Percentiles rank a stretch among this genome's conserved stretches.
These are phyloP conservation scores for Naegleria gruberi DNA, from an alignment of 208 protist species.

Conservation along the genomic window DNA sequence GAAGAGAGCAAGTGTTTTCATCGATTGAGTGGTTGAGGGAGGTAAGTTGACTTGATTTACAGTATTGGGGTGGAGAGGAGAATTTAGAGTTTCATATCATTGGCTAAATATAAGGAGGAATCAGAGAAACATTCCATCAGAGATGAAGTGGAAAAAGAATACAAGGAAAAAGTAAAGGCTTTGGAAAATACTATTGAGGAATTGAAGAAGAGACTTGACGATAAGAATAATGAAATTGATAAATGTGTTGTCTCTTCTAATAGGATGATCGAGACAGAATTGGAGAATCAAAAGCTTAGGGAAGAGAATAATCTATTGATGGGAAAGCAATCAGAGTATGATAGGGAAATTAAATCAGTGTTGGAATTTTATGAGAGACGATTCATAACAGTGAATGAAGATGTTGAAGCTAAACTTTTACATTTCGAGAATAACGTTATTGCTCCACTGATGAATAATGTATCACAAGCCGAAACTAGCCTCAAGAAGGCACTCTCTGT, in stretches of 20 bases:
- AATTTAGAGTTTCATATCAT: background rate
- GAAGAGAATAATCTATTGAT: background rate
- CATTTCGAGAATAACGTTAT: background rate
- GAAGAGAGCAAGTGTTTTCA: background rate
- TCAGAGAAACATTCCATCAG: background rate
- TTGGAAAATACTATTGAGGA: background rate
- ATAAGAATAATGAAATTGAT: background rate
- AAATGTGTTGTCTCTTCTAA: background rate
- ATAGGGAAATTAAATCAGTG: background rate
- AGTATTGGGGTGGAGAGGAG: too few species aligned
- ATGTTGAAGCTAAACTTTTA: background rate
- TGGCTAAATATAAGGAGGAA: background rate
- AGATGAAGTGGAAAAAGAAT: background rate
- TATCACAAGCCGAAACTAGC: background rate
- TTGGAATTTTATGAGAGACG: background rate
- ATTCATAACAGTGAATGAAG: background rate
- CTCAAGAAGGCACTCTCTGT: background rate
- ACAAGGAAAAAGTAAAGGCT: background rate
- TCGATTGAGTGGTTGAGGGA: background rate
- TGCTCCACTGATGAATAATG: background rate
- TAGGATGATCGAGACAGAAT: background rate
- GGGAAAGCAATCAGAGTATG: background rate
- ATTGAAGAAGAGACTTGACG: background rate
- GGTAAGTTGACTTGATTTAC: background rate
- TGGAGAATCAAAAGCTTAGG: background rate